Conservation (phyloP, 2,329 filamentous ascomycete genomes). For the Fusarium sp. region DNA sequence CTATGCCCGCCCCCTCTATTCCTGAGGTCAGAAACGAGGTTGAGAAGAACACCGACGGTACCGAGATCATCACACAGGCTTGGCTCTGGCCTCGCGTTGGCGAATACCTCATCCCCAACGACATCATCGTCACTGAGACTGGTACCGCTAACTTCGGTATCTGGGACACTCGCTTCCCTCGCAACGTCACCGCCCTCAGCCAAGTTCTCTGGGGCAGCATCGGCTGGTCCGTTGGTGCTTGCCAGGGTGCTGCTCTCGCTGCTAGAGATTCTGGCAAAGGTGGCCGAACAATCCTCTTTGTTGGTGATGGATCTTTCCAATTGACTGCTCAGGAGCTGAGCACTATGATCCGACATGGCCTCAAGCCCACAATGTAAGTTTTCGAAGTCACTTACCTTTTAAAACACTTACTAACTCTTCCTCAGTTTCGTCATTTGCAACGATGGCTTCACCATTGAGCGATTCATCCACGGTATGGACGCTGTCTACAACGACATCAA, state of each 20-base stretch:
- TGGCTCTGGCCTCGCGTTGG: slow-evolving; percentile 84
- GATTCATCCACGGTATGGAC: slow-evolving; percentile 86
- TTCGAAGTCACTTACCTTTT: neutral
- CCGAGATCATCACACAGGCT: slow-evolving; percentile 69
- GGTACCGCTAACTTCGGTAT: slow-evolving; percentile 91
- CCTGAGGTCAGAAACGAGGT: slow-evolving; percentile 66
- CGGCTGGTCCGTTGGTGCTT: slow-evolving; percentile 69
- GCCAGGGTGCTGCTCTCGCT: slow-evolving; percentile 76
- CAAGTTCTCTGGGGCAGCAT: slow-evolving; percentile 81
- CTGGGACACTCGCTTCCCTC: slow-evolving; percentile 84
- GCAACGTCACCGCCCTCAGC: slow-evolving; percentile 80
- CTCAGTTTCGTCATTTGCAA: slow-evolving; percentile 83
- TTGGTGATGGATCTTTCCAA: slow-evolving; percentile 90
- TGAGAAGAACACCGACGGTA: slow-evolving; percentile 52
- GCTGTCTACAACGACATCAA: slow-evolving; percentile 84
- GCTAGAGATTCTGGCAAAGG: slow-evolving; percentile 71
- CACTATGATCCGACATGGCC: slow-evolving; percentile 80
- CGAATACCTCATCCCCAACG: slow-evolving; percentile 75
- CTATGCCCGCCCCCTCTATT: slow-evolving; percentile 66
- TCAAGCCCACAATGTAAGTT: slow-evolving; percentile 80
- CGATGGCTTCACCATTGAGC: slow-evolving; percentile 89
- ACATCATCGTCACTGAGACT: slow-evolving; percentile 87
- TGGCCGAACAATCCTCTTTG: slow-evolving; percentile 81
- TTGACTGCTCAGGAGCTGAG: slow-evolving; percentile 85
- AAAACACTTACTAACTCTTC: slow-evolving; percentile 32